These are phyloP conservation scores for Diaporthe eres DNA, from an alignment of 2,329 filamentous ascomycete species.

Conservation along the genomic window DNA sequence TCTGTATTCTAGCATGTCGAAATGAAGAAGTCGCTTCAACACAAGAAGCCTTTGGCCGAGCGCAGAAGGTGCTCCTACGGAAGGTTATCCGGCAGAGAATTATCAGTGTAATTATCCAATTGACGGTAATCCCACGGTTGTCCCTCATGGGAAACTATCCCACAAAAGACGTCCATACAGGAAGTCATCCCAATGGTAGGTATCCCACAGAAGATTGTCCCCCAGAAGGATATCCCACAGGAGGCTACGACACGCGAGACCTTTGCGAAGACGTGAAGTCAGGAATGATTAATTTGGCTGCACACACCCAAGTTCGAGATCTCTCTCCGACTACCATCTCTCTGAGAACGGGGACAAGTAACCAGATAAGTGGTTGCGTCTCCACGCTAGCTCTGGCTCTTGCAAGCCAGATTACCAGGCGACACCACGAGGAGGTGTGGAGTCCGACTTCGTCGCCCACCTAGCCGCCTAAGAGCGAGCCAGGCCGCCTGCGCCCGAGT, in stretches of 20 bases:
- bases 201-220: neutral
- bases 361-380: neutral
- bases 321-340: neutral
- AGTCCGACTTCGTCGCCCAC: neutral
- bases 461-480: neutral
- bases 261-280: neutral
- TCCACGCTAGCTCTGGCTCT: conserved; percentile 2
- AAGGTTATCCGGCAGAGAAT: too few relatives aligned
- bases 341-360: neutral
- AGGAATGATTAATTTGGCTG: neutral
- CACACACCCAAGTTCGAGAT: neutral
- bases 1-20: too few relatives aligned
- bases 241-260: neutral
- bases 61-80: too few relatives aligned
- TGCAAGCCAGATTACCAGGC: neutral
- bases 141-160: too few relatives aligned
- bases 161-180: neutral
- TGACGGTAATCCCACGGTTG: too few relatives aligned
- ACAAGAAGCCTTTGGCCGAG: too few relatives aligned
- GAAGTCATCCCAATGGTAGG: neutral
- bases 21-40: too few relatives aligned
- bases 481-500: neutral
- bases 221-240: neutral
- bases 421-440: neutral
- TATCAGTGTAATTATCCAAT: too few relatives aligned